A percentile compares a stretch with the other conserved stretches of the same genome.
Conservation (phyloP, 495 filamentous ascomycete genomes). For the Aspergillus cavernicola region DNA sequence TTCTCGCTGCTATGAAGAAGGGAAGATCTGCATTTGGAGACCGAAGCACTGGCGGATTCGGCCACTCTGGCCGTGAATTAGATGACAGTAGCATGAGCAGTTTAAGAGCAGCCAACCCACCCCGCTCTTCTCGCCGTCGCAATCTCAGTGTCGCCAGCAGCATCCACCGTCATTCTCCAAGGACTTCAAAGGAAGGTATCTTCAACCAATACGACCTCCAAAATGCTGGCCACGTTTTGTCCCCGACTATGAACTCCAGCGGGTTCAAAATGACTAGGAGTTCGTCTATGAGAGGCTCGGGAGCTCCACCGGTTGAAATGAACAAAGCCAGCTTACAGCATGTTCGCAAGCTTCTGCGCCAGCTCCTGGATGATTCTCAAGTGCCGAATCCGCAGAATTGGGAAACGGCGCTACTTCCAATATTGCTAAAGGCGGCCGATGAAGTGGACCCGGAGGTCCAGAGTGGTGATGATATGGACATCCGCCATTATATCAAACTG, state of each 20-base stretch:
- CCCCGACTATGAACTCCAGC: constrained; percentile 23
- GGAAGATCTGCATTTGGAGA: constrained; percentile 69
- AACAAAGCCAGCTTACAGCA: constrained; percentile 85
- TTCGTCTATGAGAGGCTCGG: constrained; percentile 77
- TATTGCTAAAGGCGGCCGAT: constrained; percentile 85
- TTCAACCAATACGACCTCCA: constrained; percentile 31
- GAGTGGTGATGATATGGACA: constrained; percentile 89
- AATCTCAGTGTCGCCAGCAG: constrained; percentile 77
- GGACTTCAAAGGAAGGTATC: constrained; percentile 44
- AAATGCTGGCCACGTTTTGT: constrained; percentile 16
- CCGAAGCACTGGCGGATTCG: constrained; percentile 60
- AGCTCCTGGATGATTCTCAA: constrained; percentile 73
- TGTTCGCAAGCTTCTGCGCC: constrained; percentile 76
- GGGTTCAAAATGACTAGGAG: constrained; percentile 68
- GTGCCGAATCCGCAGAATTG: constrained; percentile 70
- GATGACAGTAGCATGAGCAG: constrained; percentile 59
- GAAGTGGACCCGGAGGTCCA: constrained; percentile 93
- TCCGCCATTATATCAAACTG: constrained; percentile 96
- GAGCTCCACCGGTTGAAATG: constrained; percentile 71
- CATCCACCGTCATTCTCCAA: constrained; percentile 65
- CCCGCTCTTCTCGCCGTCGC: constrained; percentile 57
- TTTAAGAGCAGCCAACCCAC: constrained; percentile 50
- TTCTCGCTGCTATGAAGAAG: constrained; percentile 66
- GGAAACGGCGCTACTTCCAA: constrained; percentile 90
- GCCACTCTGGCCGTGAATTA: constrained; percentile 56